Evolutionary conservation across 371 early-diverging fungal species (phyloP), one percentile per base, ranked within the genome.

Genomic region (Zychaea mexicana): DNA sequence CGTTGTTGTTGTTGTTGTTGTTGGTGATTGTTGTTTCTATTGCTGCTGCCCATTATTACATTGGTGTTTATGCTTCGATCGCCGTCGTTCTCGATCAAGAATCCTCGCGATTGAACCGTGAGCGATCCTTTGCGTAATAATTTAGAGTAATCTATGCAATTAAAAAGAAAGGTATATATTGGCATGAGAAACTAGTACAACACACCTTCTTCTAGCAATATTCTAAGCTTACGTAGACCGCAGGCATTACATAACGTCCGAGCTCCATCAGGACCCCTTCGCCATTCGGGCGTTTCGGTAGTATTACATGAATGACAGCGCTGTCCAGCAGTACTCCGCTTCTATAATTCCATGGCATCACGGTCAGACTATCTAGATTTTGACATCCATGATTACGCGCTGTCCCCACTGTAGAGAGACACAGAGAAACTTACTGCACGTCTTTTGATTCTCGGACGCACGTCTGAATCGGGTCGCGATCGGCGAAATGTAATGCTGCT

Each of bases 261-360:
- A 4, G 90, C 85, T 6, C 90, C 90, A 68, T 85, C 79, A n/a
- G 88, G 90, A 15, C 90, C 90, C 39, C 90, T 81, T 52, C 90
- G 76, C 90, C 90, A 90, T 71, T 85, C 87, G 13, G 90, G 88
- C 10, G 90, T 90, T 49, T 84, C 81, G 8, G 84, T 78, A 30
- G 80, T 79, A 61, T 82, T 76, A 66, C 90, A 90, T 27, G 84
- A 82, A 39, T 85, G 82, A 33, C 87, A 86, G 27, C 78, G 74
- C 15, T 49, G 57, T 15, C 52, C 52, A n/a, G 56, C 65, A 2
- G 57, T 63, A 24, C 57, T 63, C 45, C 64, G 56, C 46, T 63
- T 63, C 64, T 63, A 55, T 56, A 8, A 46, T 61, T 49, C 22
- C 52, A 61, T 21, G 47, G 30, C 49, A 53, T 30, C 26, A 28